These are phyloP conservation scores for Beauveria brongniartii DNA, from an alignment of 2,329 filamentous ascomycete genomes.

Conservation along the genomic window DNA sequence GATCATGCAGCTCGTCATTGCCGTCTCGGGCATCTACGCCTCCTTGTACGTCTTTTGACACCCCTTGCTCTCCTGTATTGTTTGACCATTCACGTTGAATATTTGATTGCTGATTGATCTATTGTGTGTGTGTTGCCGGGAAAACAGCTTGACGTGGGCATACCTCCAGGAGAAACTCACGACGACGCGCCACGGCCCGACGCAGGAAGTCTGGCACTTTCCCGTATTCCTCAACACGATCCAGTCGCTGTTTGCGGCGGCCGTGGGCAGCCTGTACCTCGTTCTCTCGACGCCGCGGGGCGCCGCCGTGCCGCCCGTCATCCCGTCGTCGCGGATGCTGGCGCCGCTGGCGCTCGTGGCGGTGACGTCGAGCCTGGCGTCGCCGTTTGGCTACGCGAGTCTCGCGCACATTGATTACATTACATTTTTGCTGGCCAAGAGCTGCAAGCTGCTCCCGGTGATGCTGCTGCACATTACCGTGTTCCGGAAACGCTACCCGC, in stretches of 20 bases:
- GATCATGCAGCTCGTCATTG: conserved; percentile 68
- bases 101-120: background rate
- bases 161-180: conserved; percentile 96
- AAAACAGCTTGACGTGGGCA: conserved; percentile 76
- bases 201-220: conserved; percentile 77
- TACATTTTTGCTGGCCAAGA: conserved; percentile 94
- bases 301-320: conserved; percentile 51
- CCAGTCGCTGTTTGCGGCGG: conserved; percentile 81
- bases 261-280: conserved; percentile 77
- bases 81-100: background rate
- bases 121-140: no score
- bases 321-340: conserved; percentile 69
- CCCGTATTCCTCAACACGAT: conserved; percentile 94
- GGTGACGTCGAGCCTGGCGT: conserved; percentile 78
- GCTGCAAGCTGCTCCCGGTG: conserved; percentile 96
- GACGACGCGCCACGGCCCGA: conserved; percentile 73
- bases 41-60: conserved; percentile 63
- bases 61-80: background rate
- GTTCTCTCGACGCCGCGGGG: conserved; percentile 47
- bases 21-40: conserved; percentile 91
- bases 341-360: conserved; percentile 76
- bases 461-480: conserved; percentile 94
- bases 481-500: conserved; percentile 79
- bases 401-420: conserved; percentile 95
- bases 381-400: conserved; percentile 91